phyloP scores from a whole-genome alignment of 257 asterid species.

The Apocynum venetum region DNA sequence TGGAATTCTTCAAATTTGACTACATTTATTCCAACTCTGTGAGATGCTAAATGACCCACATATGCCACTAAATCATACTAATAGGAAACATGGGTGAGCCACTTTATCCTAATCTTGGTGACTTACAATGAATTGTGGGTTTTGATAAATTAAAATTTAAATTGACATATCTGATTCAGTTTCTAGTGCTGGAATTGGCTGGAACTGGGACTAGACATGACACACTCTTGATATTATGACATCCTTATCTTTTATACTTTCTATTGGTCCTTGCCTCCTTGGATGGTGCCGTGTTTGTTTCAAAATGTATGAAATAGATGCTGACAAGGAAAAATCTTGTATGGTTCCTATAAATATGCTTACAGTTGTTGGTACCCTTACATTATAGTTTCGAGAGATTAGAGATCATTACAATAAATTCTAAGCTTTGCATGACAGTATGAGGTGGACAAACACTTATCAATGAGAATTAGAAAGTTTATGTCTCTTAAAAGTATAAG shows the following conservation, averaged over 20 bases:
- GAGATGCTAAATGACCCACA: background rate
- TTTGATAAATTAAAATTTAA: background rate
- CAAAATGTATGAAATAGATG: background rate
- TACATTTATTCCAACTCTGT: background rate
- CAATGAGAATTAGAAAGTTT: no score
- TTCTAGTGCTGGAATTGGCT: background rate
- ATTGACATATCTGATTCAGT: background rate
- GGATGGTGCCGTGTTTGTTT: background rate
- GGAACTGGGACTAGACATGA: background rate
- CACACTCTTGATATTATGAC: background rate
- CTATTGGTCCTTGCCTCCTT: background rate
- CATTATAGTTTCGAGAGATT: no score
- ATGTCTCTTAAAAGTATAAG: no score
- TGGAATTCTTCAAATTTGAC: background rate
- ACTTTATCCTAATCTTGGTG: background rate
- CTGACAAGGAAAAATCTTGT: no score
- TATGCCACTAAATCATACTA: background rate
- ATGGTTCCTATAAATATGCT: no score
- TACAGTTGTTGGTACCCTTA: no score
- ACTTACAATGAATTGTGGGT: background rate
- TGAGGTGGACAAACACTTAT: no score
- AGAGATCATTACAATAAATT: no score
- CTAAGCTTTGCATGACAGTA: no score
- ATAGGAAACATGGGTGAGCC: background rate
- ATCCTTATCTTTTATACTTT: background rate